Base-by-base conservation (phyloP, 768 basidiomycete genomes). In the Nidula microcarpa region DNA sequence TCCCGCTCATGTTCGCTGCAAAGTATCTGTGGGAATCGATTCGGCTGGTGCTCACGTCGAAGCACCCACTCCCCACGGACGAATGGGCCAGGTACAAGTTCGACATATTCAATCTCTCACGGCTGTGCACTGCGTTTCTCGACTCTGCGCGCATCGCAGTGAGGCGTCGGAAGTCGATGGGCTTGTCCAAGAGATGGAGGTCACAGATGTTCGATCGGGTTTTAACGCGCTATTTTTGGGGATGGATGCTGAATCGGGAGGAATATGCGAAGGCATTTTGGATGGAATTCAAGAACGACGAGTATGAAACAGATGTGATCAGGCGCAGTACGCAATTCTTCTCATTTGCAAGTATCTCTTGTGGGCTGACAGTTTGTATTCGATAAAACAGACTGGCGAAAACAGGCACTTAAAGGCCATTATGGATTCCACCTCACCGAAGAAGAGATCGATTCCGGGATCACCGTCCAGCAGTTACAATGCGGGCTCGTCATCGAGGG, bases 1-100 rank as follows among this genome's bases (percentile, higher is more conserved):
- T 76, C 14, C 76, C 77, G 0, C 59, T 79, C 14, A 68, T 79
- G 67, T 79, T 76, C 60, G 66, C 73, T 17, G 73, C 73, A 36
- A 72, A 72, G 50, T 77, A 74, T 53, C 68, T 69, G 50, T 79
- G 75, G 75, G 71, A 72, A 53, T 69, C 67, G 10, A 56, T 77
- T 3, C 57, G 67, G 51, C 68, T 79, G 32, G 74, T 77, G 9
- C 54, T 76, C 49, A 71, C 69, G 5, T 68, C 72, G 4, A 53
- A 53, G 23, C 59, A 65, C 18, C 45, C 45, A 11, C 16, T 11
- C 1, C 63, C 67, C 3, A 59, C 65, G 18, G 57, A 59, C 36
- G 77, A 79, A 53, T 79, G 77, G 77, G 62, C 67, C 0, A 63
- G 68, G 33, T 71, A 70, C 53, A 72, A 68, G 45, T 75, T 69